These are phyloP conservation scores for Penicillium sclerotigenum DNA, from an alignment of 2,329 filamentous ascomycete genomes.

Conservation along the genomic window DNA sequence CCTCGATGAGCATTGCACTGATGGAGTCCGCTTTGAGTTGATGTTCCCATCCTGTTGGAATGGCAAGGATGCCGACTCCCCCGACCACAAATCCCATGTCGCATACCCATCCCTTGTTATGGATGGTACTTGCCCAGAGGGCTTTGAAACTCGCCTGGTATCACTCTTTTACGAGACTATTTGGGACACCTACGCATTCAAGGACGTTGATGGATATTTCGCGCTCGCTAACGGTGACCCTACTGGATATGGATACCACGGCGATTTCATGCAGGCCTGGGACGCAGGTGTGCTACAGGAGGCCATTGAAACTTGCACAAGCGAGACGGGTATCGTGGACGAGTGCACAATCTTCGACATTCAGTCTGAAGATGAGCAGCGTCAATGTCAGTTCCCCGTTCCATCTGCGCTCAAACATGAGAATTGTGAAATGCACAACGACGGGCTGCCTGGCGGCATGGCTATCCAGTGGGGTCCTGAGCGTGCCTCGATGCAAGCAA, in stretches of 20 bases:
- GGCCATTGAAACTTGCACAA: conserved; percentile 74
- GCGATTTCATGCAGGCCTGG: conserved; percentile 80
- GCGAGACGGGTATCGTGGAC: conserved; percentile 61
- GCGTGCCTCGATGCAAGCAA: conserved; percentile 30
- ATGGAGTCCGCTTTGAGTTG: conserved; percentile 77
- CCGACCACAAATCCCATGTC: conserved; percentile 62
- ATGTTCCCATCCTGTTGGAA: conserved; percentile 93
- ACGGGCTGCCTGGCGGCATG: conserved; percentile 64
- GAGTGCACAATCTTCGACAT: conserved; percentile 76
- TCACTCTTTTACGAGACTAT: conserved; percentile 84
- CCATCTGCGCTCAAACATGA: conserved; percentile 58
- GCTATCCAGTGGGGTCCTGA: conserved; percentile 47
- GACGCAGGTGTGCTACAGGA: conserved; percentile 64
- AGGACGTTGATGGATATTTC: conserved; percentile 63
- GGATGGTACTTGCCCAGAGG: conserved; percentile 69
- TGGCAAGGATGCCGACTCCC: conserved; percentile 58
- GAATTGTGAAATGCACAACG: conserved; percentile 55
- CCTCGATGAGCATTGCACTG: conserved; percentile 74
- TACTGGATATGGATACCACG: conserved; percentile 72
- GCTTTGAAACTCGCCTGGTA: conserved; percentile 65
- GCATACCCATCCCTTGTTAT: conserved; percentile 76
- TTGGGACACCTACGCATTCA: conserved; percentile 68
- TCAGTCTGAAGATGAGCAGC: conserved; percentile 55
- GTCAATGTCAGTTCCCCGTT: conserved; percentile 61
- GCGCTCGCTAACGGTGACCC: conserved; percentile 75